Evolutionary conservation across 179 eudicot genomes (phyloP).

Genomic region (Silene coronaria): DNA sequence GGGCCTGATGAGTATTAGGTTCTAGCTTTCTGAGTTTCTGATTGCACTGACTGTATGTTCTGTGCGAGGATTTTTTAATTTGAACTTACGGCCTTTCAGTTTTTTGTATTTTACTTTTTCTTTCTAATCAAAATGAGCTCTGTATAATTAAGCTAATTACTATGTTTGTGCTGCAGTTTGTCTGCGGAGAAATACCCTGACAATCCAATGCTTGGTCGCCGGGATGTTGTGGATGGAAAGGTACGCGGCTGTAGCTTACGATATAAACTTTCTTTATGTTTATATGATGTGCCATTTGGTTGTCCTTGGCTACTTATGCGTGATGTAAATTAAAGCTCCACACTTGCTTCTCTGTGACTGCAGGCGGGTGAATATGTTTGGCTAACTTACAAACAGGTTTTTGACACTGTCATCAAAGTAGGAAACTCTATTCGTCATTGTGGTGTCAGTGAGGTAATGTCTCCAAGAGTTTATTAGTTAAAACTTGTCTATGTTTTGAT

Average conservation of each 20-base stretch:
- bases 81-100: not conserved
- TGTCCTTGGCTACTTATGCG: not conserved
- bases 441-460: conserved; percentile 61
- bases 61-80: not conserved
- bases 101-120: too few species aligned
- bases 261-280: not conserved
- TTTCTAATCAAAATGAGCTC: not conserved
- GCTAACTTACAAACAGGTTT: conserved; percentile 77
- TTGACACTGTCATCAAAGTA: conserved; percentile 54
- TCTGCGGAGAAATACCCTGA: conserved; percentile 73
- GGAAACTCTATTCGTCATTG: conserved; percentile 72
- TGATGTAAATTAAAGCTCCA: not conserved
- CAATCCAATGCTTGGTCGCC: conserved; percentile 77
- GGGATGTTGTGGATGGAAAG: conserved; percentile 73
- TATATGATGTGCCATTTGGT: not conserved
- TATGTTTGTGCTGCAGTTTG: conserved; percentile 41
- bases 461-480: conserved; percentile 1
- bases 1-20: not conserved
- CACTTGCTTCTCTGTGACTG: conserved; percentile 22
- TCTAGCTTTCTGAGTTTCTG: not conserved
- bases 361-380: conserved; percentile 78
- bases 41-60: not conserved
- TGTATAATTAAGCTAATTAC: not conserved
- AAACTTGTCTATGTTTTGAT: not conserved
- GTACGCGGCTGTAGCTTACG: conserved; percentile 29